These are phyloP conservation scores for Giardia muris DNA, from an alignment of 208 protist species.

Conservation along the genomic window DNA sequence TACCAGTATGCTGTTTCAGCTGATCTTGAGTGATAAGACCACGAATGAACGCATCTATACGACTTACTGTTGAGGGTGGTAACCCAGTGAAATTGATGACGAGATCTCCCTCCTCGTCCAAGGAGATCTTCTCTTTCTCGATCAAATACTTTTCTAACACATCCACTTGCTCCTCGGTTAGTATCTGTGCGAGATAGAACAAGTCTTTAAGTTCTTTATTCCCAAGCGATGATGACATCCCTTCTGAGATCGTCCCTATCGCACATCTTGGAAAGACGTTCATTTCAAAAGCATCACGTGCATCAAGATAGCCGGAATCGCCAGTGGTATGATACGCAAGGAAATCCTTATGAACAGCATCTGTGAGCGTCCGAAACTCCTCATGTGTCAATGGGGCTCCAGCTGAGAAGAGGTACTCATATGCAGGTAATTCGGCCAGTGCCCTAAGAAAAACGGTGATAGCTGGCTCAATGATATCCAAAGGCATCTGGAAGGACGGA, in stretches of 20 bases:
- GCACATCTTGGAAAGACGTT: background rate
- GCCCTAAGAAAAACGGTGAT: background rate
- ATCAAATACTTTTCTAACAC: background rate
- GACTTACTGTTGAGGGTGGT: no score
- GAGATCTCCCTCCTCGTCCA: background rate
- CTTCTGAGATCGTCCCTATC: background rate
- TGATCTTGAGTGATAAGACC: no score
- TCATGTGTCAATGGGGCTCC: background rate
- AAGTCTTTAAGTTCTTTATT: background rate
- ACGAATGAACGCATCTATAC: no score
- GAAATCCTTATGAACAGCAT: background rate
- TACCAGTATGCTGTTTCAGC: no score
- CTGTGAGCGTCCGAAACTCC: background rate
- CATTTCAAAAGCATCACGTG: background rate
- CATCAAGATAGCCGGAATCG: background rate
- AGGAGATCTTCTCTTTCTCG: background rate
- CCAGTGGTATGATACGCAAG: background rate
- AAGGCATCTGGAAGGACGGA: background rate
- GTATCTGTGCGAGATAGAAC: background rate
- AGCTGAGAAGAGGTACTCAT: background rate
- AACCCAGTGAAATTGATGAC: background rate
- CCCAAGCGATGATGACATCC: background rate
- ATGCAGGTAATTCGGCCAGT: background rate
- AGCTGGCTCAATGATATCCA: background rate
- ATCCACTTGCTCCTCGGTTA: background rate